Evolutionary conservation across 192 early-diverging fungal genomes (phyloP).

Genomic region (Phlyctochytrium arcticum): DNA sequence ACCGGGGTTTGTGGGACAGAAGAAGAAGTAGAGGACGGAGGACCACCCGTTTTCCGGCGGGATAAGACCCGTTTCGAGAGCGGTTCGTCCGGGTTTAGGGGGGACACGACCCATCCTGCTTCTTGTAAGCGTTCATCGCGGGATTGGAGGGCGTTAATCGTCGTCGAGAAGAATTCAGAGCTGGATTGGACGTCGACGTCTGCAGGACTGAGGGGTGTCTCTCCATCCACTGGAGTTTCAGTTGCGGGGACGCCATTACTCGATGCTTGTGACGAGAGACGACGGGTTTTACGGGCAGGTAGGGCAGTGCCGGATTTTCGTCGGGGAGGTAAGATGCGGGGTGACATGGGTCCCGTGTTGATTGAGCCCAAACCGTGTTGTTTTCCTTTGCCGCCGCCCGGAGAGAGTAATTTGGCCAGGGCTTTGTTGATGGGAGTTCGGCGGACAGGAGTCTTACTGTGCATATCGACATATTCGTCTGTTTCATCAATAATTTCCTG

Average conservation of each 20-base stretch:
- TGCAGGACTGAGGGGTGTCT: background rate
- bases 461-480: constrained; percentile 48
- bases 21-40: background rate
- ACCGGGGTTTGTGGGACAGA: background rate
- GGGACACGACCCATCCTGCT: constrained; percentile 14
- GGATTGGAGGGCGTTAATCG: background rate
- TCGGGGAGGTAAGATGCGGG: background rate
- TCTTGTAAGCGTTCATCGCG: constrained; percentile 17
- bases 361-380: background rate
- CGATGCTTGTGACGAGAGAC: background rate
- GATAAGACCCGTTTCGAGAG: background rate
- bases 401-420: constrained; percentile 9
- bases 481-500: constrained; percentile 55
- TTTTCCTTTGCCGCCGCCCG: background rate
- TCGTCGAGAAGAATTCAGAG: background rate
- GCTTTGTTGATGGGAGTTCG: constrained; percentile 20
- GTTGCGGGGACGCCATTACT: background rate
- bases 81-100: constrained; percentile 9
- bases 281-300: background rate
- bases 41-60: background rate
- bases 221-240: background rate
- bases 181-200: background rate
- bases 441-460: constrained; percentile 38
- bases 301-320: background rate
- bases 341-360: background rate